Evolutionary conservation across 768 basidiomycete genomes (phyloP), one percentile per base, ranked within the genome.

Genomic region (Rubroboletus satanas): DNA sequence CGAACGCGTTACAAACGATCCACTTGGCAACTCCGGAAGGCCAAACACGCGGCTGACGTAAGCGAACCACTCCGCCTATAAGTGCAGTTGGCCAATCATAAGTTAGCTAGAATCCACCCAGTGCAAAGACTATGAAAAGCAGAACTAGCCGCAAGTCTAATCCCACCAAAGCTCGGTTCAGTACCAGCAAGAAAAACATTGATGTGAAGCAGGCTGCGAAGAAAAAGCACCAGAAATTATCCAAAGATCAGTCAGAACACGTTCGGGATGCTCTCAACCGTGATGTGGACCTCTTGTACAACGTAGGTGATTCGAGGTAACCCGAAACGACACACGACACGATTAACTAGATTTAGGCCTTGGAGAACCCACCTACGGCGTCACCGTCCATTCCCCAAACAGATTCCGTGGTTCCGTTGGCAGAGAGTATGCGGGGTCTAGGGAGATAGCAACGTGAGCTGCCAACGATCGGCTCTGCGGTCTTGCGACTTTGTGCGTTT

Each of bases 241-340:
- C 62, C 41, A 71, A 61, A 46, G 63, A 65, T 36, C 60, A 46
- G 10, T 60, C 65, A 55, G 65, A 70, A 35, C 59, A 52, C 23
- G 50, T 63, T 35, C 57, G 68, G 37, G 65, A 70, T 29, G 59
- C 32, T 41, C 55, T 73, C 26, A 62, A 71, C 42, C 63, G 60
- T 26, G 63, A 72, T 26, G 51, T 61, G 6, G 56, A 55, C 43
- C 36, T 59, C 26, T 29, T 72, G 48, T 72, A 73, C 49, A 45
- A 55, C 31, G 68, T 70, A 32, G 37, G 67, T 51, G 51, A 21
- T 9, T n/a, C 28, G 1, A 49, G 11, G 21, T 10, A 18, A 11
- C 37, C 15, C n/a, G 21, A 29, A 14, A 31, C 7, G 39, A 39
- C 7, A 7, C 26, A 11, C 29, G 46, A 36, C 45, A 23, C 29